A percentile compares a stretch with the other conserved stretches of the same genome.
phyloP scores from a whole-genome alignment of 352 stramenopile species.

The Phytopythium cucurbitacearum region DNA sequence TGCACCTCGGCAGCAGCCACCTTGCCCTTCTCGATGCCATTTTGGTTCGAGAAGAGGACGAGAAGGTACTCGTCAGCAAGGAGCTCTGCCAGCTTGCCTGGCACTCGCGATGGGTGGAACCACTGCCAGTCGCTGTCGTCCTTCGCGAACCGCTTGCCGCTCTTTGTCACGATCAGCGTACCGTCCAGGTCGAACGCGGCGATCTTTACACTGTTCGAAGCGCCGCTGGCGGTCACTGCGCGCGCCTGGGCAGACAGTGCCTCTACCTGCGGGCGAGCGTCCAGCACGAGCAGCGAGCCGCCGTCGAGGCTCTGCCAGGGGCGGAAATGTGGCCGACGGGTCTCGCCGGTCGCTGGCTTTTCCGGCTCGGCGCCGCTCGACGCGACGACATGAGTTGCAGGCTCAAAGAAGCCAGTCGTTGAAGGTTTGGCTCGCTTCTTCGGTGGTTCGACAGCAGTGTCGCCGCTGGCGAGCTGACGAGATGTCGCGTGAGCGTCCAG shows the following conservation, averaged over 20 bases:
- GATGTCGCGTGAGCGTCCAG: too few species aligned
- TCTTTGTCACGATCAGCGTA: conserved; percentile 83
- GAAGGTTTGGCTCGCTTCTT: conserved; percentile 18
- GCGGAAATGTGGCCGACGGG: conserved; percentile 24
- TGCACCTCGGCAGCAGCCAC: conserved; percentile 51
- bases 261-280: conserved; percentile 24
- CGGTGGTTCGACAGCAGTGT: conserved; percentile 4
- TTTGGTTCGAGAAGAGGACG: conserved; percentile 83
- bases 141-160: conserved; percentile 73
- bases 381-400: background rate
- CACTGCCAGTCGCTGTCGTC: conserved; percentile 71
- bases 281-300: conserved; percentile 44
- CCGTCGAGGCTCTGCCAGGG: conserved; percentile 37
- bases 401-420: conserved; percentile 9
- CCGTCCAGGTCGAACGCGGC: conserved; percentile 79
- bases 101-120: conserved; percentile 58
- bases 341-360: background rate
- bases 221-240: conserved; percentile 3
- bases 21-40: conserved; percentile 77
- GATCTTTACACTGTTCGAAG: conserved; percentile 32
- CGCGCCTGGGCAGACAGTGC: too few species aligned
- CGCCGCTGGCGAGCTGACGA: background rate
- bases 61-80: conserved; percentile 44
- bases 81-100: conserved; percentile 44
- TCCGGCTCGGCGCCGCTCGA: background rate